Base-by-base conservation (phyloP, 164 flowering plant species). In the Cinnamomum chago region DNA sequence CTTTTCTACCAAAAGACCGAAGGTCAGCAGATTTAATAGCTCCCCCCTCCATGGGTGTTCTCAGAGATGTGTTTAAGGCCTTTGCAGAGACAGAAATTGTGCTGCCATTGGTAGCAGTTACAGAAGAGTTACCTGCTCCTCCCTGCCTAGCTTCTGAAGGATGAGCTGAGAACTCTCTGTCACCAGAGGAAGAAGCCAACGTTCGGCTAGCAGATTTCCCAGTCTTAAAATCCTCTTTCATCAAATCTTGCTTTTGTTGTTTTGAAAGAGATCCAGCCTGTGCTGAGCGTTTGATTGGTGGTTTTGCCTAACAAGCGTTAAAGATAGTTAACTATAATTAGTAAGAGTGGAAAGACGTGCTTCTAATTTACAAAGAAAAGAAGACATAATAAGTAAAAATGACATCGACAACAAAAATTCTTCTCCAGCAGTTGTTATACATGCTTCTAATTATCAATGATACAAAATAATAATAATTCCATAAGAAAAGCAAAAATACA, bases 151-250 rank as follows among this genome's bases (percentile, higher is more conserved):
- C 79, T 62, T 88, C 93, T 27, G 77, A 73, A 33, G 75, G 73
- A 72, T 83, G 86, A 58, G 84, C 62, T 17, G 83, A 28, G 30
- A 77, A 50, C 74, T 89, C 88, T 72, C 83, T 81, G 73, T 88
- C 92, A 75, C 74, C 71, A 5, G 70, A 72, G 24, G 93, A 82
- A 66, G 83, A 70, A 64, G 78, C n/a, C 40, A 66, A 51, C n/a
- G 69, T 58, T 81, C 86, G 79, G 58, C 85, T 80, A 73, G 76
- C 81, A 60, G 83, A 73, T 79, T 88, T 92, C 33, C 89, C 93
- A 75, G 87, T 74, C 80, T 85, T 96, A 65, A 60, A 30, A 60
- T 96, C 97, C 75, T 91, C 97, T 81, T 89, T 96, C 20, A 66
- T 70, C 58, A 65, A 68, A 70, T 92, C 98, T 75, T 83, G 88